Base-by-base conservation (phyloP, 2,329 filamentous ascomycete genomes). In the Cladorrhinum sp. region DNA sequence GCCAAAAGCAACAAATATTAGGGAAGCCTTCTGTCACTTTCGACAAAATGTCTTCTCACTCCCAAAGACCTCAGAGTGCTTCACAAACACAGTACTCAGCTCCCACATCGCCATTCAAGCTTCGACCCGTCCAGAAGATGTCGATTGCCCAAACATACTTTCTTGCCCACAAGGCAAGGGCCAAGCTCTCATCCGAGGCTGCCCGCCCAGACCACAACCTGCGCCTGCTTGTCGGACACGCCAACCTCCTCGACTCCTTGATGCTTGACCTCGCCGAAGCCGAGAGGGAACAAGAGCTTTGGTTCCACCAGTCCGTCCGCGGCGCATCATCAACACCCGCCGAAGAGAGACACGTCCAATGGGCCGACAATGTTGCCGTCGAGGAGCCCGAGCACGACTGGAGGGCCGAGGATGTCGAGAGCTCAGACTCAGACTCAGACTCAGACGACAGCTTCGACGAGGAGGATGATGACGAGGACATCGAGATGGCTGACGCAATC, bases 61-160 rank as follows among this genome's bases (percentile, higher is more conserved):
- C 57, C 20, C 55, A 62, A 57, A 64, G 55, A 57, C 59, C 62
- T 58, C 55, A 62, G 57, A 55, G 23, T 23, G 59, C 59, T 23
- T 60, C 60, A n/a, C 61, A 61, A 57, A 54, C 61, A 53, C 27
- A 57, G 25, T 64, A 67, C 69, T 57, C 68, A 71, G 62, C 71
- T 70, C 57, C 71, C 74, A 73, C 76, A 67, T 77, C 77, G 36
- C 69, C 79, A 55, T 76, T 78, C 66, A 78, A 79, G 75, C 83
- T 89, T 80, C 90, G 92, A 78, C 93, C 89, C 79, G 55, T 24
- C 54, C 57, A 57, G 25, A 69, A 66, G 61, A 98, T 98, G 95
- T 96, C 90, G 75, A 89, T 98, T 80, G 96, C 93, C 25, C 92
- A 97, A 79, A 98, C 93, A 64, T 99, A 98, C 89, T 96, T 92